phyloP scores from a whole-genome alignment of 331 rosid species.

The Quercus tomentella region DNA sequence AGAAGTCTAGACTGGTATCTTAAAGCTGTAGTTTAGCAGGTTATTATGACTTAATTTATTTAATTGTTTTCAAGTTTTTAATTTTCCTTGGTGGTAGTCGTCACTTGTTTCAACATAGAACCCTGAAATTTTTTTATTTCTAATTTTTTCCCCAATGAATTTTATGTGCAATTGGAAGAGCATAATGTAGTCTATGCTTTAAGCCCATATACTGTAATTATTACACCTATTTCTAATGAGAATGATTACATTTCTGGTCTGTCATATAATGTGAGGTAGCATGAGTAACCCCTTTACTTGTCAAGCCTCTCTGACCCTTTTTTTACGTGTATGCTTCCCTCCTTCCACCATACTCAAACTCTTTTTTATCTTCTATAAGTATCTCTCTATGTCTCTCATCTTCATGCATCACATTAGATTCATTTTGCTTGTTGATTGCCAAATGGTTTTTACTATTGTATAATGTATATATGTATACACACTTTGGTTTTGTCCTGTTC shows the following conservation, averaged over 20 bases:
- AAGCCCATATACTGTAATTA: not conserved
- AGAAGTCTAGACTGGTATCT: not conserved
- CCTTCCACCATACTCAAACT: not conserved
- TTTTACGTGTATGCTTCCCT: not conserved
- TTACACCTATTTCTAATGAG: not conserved
- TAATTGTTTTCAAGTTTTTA: not conserved
- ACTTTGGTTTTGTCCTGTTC: not conserved
- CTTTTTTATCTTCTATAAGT: not conserved
- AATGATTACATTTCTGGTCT: not conserved
- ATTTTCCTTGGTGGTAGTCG: not conserved
- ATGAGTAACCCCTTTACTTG: not conserved
- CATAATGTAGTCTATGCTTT: not conserved
- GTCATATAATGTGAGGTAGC: not conserved
- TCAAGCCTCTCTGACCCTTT: not conserved
- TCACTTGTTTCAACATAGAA: not conserved
- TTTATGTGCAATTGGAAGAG: not conserved
- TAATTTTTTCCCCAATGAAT: not conserved
- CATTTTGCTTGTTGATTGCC: not conserved
- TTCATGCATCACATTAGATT: not conserved
- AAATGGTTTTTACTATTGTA: not conserved
- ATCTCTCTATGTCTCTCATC: not conserved
- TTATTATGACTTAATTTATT: not conserved
- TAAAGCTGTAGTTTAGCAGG: not conserved
- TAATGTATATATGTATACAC: not conserved
- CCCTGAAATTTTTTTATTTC: not conserved